Base-by-base conservation (phyloP, 257 asterid species). In the Parsonsia alboflavescens region DNA sequence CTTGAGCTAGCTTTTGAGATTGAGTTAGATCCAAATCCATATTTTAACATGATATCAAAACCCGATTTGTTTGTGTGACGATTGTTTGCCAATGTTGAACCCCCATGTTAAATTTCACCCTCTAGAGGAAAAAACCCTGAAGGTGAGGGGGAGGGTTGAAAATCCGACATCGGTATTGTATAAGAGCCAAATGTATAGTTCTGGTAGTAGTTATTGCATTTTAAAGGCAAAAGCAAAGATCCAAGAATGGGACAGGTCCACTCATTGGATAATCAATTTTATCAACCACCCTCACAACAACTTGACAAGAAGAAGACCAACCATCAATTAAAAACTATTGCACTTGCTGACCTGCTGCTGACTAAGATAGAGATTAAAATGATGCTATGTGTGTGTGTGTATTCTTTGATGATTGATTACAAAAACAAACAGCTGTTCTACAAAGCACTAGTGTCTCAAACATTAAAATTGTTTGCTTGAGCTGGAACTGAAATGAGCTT, bases 281-380 rank as follows among this genome's bases (percentile, higher is more conserved):
- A 79, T 71, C 85, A 84, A 80, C 81, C 16, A 77, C 77, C 70
- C 71, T 75, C 71, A 19, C 75, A 49, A 63, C 77, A 4, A 48
- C 46, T 54, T 46, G 54, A 63, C 6, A 79, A 15, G 3, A 33
- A 33, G 17, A 71, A 62, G 68, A 82, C 77, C 82, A 11, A 74
- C 78, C 76, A 82, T 70, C 75, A 70, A 68, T 79, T 82, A 70
- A 82, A 74, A 72, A 68, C 70, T 36, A 21, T 22, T 68, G 81
- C 64, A 64, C 81, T 73, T 49, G 74, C 36, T 65, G 24, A 41
- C 42, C 36, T 33, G 57, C 7, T 75, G 44, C 73, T 11, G n/a
- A 58, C 68, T 19, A 50, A 41, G 33, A 56, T 64, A 68, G 61
- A 56, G 30, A 33, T 7, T 69, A 54, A 28, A 56, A 42, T 30